Evolutionary conservation across 192 early-diverging fungal genomes (phyloP).

Genomic region (Chytriomyces confervae): DNA sequence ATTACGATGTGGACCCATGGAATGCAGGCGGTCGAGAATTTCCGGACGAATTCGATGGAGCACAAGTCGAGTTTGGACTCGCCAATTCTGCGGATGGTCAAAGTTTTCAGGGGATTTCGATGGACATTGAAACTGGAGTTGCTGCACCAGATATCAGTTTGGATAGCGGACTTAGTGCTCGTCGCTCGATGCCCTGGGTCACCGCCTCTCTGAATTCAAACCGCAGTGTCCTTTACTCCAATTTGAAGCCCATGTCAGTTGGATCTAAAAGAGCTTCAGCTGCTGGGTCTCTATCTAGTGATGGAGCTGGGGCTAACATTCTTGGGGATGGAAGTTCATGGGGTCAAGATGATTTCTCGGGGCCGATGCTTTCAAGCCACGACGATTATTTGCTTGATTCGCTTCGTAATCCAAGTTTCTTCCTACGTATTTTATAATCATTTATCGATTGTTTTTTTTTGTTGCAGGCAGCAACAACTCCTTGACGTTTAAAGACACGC

Average conservation of each 20-base stretch:
- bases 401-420: background rate
- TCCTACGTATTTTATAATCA: background rate
- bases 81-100: background rate
- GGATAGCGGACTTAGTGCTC: background rate
- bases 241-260: background rate
- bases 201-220: background rate
- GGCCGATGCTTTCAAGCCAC: background rate
- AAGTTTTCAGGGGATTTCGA: no score
- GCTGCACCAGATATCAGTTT: background rate
- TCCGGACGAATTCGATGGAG: background rate
- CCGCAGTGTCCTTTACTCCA: background rate
- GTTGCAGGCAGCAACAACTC: slow-evolving; percentile 4
- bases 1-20: no score
- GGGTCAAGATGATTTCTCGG: background rate
- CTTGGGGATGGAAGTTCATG: background rate
- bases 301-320: background rate
- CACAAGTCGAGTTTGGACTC: background rate
- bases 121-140: no score
- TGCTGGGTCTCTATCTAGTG: background rate
- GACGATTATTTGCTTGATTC: background rate
- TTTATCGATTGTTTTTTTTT: background rate
- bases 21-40: no score
- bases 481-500: background rate
- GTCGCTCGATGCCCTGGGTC: background rate
- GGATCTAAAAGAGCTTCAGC: no score